Conservation (phyloP, 78 protist species). For the Acrasis kona region DNA sequence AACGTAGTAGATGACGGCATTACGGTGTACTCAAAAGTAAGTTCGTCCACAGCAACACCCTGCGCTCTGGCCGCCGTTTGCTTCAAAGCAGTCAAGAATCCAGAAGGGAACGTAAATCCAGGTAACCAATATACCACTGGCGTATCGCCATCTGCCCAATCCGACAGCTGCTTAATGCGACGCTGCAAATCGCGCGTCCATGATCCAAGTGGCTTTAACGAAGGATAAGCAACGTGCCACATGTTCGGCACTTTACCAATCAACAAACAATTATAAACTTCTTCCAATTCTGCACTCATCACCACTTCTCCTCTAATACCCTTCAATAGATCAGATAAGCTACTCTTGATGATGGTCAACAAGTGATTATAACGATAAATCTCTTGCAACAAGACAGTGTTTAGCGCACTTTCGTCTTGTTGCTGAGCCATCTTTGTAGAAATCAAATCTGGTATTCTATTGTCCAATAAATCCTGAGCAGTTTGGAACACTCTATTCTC, state of each 20-base stretch:
- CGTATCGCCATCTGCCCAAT: conserved; percentile 28
- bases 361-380: conserved; percentile 62
- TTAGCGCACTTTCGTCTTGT: conserved; percentile 33
- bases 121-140: conserved; percentile 72
- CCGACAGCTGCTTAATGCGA: conserved; percentile 42
- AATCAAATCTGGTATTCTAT: too few species aligned
- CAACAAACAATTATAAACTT: conserved; percentile 17
- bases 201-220: conserved; percentile 63
- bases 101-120: conserved; percentile 85
- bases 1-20: conserved; percentile 17
- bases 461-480: too few species aligned
- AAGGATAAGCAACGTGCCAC: conserved; percentile 59
- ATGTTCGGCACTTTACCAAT: conserved; percentile 55
- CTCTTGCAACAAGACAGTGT: conserved; percentile 63
- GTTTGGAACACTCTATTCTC: too few species aligned
- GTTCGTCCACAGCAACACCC: conserved; percentile 54
- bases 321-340: conserved; percentile 29
- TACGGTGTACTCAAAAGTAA: conserved; percentile 60
- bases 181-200: conserved; percentile 64
- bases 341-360: conserved; percentile 24
- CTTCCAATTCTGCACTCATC: conserved; percentile 71
- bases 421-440: too few species aligned
- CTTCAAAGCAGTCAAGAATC: conserved; percentile 77
- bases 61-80: conserved; percentile 50
- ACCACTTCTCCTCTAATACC: conserved; percentile 74